A percentile compares a stretch with the other conserved stretches of the same genome.
These are phyloP conservation scores for Cyclocybe aegerita DNA, from an alignment of 768 basidiomycete genomes.

Conservation along the genomic window DNA sequence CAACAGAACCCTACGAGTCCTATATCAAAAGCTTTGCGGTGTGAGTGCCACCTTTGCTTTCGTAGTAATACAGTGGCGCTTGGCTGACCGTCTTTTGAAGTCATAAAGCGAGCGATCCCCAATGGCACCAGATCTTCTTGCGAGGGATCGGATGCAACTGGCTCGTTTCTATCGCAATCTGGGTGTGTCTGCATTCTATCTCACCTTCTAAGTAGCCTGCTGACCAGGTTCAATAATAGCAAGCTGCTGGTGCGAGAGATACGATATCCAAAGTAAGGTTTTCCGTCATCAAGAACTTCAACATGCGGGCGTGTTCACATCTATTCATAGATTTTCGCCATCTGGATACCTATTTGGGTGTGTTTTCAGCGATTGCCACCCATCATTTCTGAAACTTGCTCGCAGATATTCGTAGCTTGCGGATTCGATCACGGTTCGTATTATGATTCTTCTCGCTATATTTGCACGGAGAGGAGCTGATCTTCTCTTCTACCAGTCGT, in stretches of 20 bases:
- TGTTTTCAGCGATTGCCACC: constrained; percentile 12
- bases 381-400: background rate
- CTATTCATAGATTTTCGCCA: constrained; percentile 46
- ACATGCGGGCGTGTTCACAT: background rate
- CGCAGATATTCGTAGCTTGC: constrained; percentile 67
- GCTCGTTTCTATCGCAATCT: constrained; percentile 72
- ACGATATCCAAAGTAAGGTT: constrained; percentile 61
- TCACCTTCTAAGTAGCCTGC: background rate
- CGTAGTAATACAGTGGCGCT: background rate
- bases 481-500: constrained; percentile 39
- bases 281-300: background rate
- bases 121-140: constrained; percentile 73
- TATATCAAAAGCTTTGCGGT: constrained; percentile 56
- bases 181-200: constrained; percentile 44
- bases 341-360: constrained; percentile 79
- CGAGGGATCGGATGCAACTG: constrained; percentile 78
- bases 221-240: constrained; percentile 36
- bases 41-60: constrained; percentile 38
- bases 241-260: constrained; percentile 66
- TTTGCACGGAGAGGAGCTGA: background rate
- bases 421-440: constrained; percentile 64
- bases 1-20: constrained; percentile 52
- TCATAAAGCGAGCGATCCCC: constrained; percentile 60
- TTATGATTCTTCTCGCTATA: background rate
- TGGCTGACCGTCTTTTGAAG: constrained; percentile 28